phyloP scores from a whole-genome alignment of 1,284 basidiomycete genomes.

The Cerrena zonata region DNA sequence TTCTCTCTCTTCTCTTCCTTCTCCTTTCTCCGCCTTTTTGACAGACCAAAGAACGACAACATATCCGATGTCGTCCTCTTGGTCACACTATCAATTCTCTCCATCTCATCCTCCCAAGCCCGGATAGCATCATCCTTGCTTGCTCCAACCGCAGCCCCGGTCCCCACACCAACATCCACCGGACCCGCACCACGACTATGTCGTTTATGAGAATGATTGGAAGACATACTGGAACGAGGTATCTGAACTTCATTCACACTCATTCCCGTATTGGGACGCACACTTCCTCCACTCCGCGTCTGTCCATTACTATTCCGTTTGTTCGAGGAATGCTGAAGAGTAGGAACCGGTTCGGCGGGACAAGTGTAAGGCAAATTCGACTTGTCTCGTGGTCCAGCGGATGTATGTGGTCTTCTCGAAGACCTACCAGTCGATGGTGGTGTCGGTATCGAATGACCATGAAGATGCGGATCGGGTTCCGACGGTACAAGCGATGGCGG shows the following conservation, averaged over 20 bases:
- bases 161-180: not conserved
- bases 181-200: not conserved
- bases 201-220: not conserved
- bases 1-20: slow-evolving; percentile 3
- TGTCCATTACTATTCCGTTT: no score
- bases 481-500: not conserved
- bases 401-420: slow-evolving; percentile 56
- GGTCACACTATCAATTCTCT: slow-evolving; percentile 60
- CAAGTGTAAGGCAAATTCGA: slow-evolving; percentile 27
- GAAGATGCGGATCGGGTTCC: not conserved
- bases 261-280: not conserved
- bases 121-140: slow-evolving; percentile 34
- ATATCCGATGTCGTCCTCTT: slow-evolving; percentile 54
- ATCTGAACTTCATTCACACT: not conserved
- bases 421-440: slow-evolving; percentile 21
- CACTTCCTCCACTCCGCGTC: slow-evolving; percentile 6
- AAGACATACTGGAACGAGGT: not conserved
- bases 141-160: no score
- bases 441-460: not conserved
- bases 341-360: not conserved
- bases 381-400: slow-evolving; percentile 58
- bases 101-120: slow-evolving; percentile 75
- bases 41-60: slow-evolving; percentile 28
- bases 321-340: not conserved
- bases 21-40: slow-evolving; percentile 5